Conservation (phyloP, 164 flowering plant genomes). For the Hamamelis virginiana region DNA sequence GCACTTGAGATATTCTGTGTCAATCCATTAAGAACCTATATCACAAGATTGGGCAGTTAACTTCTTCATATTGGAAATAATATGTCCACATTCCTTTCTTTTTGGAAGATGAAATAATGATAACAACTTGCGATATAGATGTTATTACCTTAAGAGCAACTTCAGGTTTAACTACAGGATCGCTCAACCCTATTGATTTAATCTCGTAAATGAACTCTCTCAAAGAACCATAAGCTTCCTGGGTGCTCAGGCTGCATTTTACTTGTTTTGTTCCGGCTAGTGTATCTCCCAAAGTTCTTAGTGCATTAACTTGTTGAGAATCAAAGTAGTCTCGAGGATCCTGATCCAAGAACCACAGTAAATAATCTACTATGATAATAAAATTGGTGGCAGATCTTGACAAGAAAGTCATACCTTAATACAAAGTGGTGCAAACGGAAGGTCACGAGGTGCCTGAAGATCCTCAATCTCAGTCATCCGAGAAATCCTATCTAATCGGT, state of each 20-base stretch:
- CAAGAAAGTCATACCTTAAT: slow-evolving; percentile 64
- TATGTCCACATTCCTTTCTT: neutral
- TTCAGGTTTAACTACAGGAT: slow-evolving; percentile 69
- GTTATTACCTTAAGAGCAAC: slow-evolving; percentile 64
- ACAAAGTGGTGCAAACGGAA: slow-evolving; percentile 79
- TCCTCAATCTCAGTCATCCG: slow-evolving; percentile 84
- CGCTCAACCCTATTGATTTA: slow-evolving; percentile 53
- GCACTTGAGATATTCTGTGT: slow-evolving; percentile 79
- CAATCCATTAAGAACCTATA: slow-evolving; percentile 73
- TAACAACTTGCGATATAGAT: neutral
- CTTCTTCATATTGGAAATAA: too few relatives aligned
- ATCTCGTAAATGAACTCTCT: slow-evolving; percentile 54
- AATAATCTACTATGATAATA: neutral
- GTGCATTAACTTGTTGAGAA: slow-evolving; percentile 92
- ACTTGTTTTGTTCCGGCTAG: slow-evolving; percentile 37
- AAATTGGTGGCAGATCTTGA: slow-evolving; percentile 8
- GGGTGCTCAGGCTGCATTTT: slow-evolving; percentile 46
- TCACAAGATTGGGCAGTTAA: slow-evolving; percentile 5
- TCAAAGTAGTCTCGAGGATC: slow-evolving; percentile 98
- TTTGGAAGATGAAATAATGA: neutral
- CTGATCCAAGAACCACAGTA: slow-evolving; percentile 37
- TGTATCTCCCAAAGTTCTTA: slow-evolving; percentile 58
- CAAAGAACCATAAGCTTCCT: slow-evolving; percentile 68
- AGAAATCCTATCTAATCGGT: slow-evolving; percentile 45
- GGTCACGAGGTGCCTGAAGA: slow-evolving; percentile 71